A percentile compares a stretch with the other conserved stretches of the same genome.
Conservation (phyloP, 2,329 filamentous ascomycete species). For the Hymenoscyphus infarciens region DNA sequence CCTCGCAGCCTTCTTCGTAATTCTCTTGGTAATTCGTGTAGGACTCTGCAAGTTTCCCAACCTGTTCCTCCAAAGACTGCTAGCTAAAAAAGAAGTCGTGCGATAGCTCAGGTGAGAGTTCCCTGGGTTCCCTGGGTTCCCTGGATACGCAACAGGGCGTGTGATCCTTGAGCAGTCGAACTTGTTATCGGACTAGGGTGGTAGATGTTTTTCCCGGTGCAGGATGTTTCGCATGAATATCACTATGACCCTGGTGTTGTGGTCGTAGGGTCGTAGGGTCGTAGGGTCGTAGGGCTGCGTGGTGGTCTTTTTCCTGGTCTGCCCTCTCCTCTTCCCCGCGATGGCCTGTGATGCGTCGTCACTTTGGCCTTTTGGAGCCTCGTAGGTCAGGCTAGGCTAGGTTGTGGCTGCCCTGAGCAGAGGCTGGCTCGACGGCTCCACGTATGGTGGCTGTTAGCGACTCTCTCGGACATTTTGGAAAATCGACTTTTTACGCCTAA, state of each 20-base stretch:
- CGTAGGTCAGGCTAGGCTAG: not conserved
- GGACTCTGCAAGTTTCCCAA: too few relatives aligned
- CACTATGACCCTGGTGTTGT: not conserved
- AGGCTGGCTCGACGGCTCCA: too few relatives aligned
- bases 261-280: not conserved
- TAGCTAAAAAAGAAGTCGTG: too few relatives aligned
- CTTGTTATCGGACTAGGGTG: not conserved
- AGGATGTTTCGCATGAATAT: conserved; percentile 7
- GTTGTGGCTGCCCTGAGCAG: not conserved
- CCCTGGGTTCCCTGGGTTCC: not conserved
- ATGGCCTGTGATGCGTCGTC: conserved; percentile 2
- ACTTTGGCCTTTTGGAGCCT: not conserved
- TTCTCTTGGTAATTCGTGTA: too few relatives aligned
- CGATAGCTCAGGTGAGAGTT: too few relatives aligned
- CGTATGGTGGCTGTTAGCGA: too few relatives aligned
- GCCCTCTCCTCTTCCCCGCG: not conserved
- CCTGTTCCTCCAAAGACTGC: too few relatives aligned
- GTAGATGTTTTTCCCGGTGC: not conserved
- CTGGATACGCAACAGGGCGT: not conserved
- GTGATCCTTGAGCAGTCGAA: not conserved
- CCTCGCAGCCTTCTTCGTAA: too few relatives aligned
- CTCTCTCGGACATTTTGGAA: too few relatives aligned
- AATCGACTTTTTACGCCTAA: too few relatives aligned
- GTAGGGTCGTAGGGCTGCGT: not conserved
- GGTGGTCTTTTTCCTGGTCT: conserved; percentile 1